phyloP scores from a whole-genome alignment of 2,329 filamentous ascomycete genomes.

The Fusarium multiceps region DNA sequence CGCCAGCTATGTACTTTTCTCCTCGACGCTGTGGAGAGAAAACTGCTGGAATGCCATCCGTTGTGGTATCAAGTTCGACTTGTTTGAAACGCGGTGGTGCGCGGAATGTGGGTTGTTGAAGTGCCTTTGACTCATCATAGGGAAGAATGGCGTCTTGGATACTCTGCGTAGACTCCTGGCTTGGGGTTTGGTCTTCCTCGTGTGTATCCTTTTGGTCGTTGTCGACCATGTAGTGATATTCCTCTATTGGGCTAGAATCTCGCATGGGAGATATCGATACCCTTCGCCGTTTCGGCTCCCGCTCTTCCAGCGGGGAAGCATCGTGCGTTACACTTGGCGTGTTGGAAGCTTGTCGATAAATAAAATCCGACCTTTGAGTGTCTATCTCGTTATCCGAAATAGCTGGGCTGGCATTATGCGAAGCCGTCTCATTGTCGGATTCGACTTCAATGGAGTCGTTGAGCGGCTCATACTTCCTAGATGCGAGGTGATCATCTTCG shows the following conservation, averaged over 20 bases:
- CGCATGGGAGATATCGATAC: conserved; percentile 45
- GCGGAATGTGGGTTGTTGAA: conserved; percentile 54
- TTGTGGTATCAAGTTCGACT: conserved; percentile 38
- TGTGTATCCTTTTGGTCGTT: not conserved
- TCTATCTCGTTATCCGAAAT: conserved; percentile 15
- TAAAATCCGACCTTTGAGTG: not conserved
- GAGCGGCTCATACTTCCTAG: conserved; percentile 23
- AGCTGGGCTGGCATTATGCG: conserved; percentile 17
- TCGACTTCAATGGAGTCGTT: conserved; percentile 48
- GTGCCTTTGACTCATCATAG: conserved; percentile 32
- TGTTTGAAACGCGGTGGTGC: conserved; percentile 56
- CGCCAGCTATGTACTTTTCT: conserved; percentile 51
- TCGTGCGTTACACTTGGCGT: conserved; percentile 4
- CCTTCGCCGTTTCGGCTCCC: conserved; percentile 46
- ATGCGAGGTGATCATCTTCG: conserved; percentile 1
- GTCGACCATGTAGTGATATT: not conserved
- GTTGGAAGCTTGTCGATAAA: conserved; percentile 16
- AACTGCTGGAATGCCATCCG: conserved; percentile 42
- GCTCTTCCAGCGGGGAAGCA: conserved; percentile 25
- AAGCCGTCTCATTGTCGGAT: conserved; percentile 37
- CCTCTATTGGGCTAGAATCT: conserved; percentile 17
- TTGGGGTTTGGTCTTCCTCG: conserved; percentile 10
- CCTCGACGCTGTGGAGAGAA: conserved; percentile 55
- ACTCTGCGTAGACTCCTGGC: conserved; percentile 25
- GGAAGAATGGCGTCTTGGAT: conserved; percentile 16